Evolutionary conservation across 148 eudicot genomes (phyloP), one percentile per base, ranked within the genome.

Genomic region (Rhododendron henanense): DNA sequence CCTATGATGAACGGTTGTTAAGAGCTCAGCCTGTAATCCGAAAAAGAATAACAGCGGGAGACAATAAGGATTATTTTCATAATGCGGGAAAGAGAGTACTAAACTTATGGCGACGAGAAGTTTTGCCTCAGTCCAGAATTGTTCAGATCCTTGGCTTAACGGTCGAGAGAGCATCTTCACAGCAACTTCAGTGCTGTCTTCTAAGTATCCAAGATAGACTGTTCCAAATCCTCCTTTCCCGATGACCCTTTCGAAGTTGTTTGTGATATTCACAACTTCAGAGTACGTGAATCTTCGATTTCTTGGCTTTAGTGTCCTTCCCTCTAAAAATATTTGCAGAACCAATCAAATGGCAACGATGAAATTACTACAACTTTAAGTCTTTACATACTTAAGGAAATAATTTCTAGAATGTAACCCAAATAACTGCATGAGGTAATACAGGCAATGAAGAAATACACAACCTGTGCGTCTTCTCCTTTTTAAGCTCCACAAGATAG

Each of bases 241-340:
- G 1, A 65, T 65, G 31, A 65, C 71, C 33, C 23, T 65, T 65
- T 65, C 31, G 71, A 65, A 65, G 31, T 23, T n/a, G 8, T 65
- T 82, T 45, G 89, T 89, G 16, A 89, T 85, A 6, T 39, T 82
- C 71, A 83, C 18, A 23, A 89, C 79, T 75, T 89, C 87, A n/a
- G 85, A 79, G 51, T 85, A 89, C 44, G 86, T 50, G 28, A 85
- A 83, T 39, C 81, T 83, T 44, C 23, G 55, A 23, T 78, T 84
- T 67, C 79, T 85, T 1, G 13, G 13, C 76, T 78, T 88, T 9
- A 88, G 21, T 33, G 47, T 25, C 13, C 55, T 79, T 6, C 53
- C 71, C 33, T 14, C 69, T 83, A n/a, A 41, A 41, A 76, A 5
- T 1, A 1, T 51, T 83, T 53, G 47, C 31, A 18, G 28, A 13